Percentiles rank a stretch among this genome's conserved stretches.
Evolutionary conservation across 352 stramenopile genomes (phyloP).

Genomic region (Peronosclerospora sorghi): DNA sequence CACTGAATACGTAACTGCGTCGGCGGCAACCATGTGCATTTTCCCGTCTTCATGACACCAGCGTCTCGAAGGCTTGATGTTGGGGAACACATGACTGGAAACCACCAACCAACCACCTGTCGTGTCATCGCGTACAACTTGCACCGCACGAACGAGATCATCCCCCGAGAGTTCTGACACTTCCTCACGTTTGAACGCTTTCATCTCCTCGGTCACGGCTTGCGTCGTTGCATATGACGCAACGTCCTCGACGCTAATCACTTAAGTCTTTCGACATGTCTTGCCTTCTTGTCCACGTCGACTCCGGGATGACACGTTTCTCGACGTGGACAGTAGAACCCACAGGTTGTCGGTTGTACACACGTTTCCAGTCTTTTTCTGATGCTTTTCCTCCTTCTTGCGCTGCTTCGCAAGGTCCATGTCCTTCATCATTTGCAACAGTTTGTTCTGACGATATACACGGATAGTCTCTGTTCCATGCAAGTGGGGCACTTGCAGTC

Average conservation of each 20-base stretch:
- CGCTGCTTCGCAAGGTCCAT: constrained; percentile 21
- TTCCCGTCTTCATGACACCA: constrained; percentile 13
- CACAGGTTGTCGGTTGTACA: background rate
- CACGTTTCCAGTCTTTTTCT: constrained; percentile 4
- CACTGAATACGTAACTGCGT: constrained; percentile 6
- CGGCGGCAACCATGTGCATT: constrained; percentile 11
- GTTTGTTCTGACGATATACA: constrained; percentile 25
- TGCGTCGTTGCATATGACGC: no score
- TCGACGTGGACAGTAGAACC: background rate
- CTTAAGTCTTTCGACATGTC: no score
- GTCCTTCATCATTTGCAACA: constrained; percentile 33
- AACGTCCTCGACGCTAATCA: background rate
- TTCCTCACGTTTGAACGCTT: constrained; percentile 1
- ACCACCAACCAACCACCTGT: constrained; percentile 5
- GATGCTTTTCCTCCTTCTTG: constrained; percentile 17
- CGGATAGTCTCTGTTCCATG: constrained; percentile 17
- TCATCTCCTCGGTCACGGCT: background rate
- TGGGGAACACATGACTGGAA: constrained; percentile 16
- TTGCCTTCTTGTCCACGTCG: no score
- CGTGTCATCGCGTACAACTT: constrained; percentile 5
- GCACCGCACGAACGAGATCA: constrained; percentile 13
- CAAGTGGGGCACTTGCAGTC: constrained; percentile 35
- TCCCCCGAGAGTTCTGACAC: constrained; percentile 8
- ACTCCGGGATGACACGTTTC: no score
- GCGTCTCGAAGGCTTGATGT: constrained; percentile 10